Evolutionary conservation across 805 yeast genomes (phyloP).

Genomic region (Teunomyces kruisii): DNA sequence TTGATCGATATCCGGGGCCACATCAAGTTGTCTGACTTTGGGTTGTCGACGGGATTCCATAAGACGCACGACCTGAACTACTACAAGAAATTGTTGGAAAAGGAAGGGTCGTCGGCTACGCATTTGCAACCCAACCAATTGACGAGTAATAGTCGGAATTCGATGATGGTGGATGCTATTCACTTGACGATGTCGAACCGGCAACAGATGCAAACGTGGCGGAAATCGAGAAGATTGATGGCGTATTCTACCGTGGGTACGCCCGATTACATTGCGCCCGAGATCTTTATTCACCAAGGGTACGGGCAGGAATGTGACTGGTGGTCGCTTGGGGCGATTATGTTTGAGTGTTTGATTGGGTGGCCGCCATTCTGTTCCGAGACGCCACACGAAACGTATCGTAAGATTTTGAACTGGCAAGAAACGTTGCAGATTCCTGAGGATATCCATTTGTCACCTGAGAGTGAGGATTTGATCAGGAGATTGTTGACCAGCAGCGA

Average conservation of each 20-base stretch:
- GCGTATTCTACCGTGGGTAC: slow-evolving; percentile 97
- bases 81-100: slow-evolving; percentile 75
- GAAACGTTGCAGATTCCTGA: slow-evolving; percentile 87
- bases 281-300: slow-evolving; percentile 88
- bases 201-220: slow-evolving; percentile 95
- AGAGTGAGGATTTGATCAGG: slow-evolving; percentile 82
- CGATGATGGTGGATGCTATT: slow-evolving; percentile 90
- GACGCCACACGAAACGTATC: slow-evolving; percentile 90
- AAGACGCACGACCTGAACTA: slow-evolving; percentile 89
- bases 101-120: slow-evolving; percentile 43
- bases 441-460: slow-evolving; percentile 85
- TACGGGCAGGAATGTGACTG: slow-evolving; percentile 97
- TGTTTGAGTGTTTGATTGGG: slow-evolving; percentile 94
- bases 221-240: slow-evolving; percentile 87
- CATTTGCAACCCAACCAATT: slow-evolving; percentile 17
- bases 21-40: slow-evolving; percentile 71
- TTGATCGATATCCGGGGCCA: slow-evolving; percentile 78
- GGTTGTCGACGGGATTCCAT: slow-evolving; percentile 86
- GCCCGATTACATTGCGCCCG: slow-evolving; percentile 95
- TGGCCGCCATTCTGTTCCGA: slow-evolving; percentile 98
- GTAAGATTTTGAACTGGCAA: slow-evolving; percentile 88
- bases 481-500: slow-evolving; percentile 76
- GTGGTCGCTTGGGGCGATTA: slow-evolving; percentile 97
- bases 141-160: slow-evolving; percentile 55
- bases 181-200: slow-evolving; percentile 93